These are phyloP conservation scores for Mediolabrus comicus DNA, from an alignment of 108 stramenopile species.

Conservation along the genomic window DNA sequence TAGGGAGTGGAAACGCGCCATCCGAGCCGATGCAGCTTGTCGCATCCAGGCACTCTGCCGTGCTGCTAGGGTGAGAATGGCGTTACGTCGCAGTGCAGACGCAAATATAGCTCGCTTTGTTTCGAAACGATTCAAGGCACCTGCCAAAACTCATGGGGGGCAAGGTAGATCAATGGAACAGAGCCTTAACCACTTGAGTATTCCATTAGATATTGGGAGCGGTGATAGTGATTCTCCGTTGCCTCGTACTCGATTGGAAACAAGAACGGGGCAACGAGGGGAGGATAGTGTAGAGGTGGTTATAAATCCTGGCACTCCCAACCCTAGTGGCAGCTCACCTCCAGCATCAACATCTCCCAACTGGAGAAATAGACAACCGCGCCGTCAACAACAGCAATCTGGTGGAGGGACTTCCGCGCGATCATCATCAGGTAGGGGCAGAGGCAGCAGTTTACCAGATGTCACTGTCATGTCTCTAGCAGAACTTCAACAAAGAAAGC, in stretches of 20 bases:
- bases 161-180: conserved; percentile 7
- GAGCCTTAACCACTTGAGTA: conserved; percentile 58
- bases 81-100: conserved; percentile 51
- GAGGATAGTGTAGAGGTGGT: conserved; percentile 35
- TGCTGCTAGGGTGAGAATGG: conserved; percentile 55
- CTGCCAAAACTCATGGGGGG: not conserved
- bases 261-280: conserved; percentile 23
- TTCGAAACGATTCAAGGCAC: conserved; percentile 41
- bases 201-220: conserved; percentile 73
- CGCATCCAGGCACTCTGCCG: conserved; percentile 82
- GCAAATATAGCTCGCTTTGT: conserved; percentile 55
- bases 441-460: conserved; percentile 26
- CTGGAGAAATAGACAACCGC: conserved; percentile 39
- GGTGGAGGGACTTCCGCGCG: conserved; percentile 9
- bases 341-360: conserved; percentile 19
- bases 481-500: conserved; percentile 74
- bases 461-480: conserved; percentile 57
- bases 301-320: conserved; percentile 26
- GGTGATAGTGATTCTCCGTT: conserved; percentile 23
- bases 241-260: conserved; percentile 33
- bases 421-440: conserved; percentile 14
- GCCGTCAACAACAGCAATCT: conserved; percentile 18
- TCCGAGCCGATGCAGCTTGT: conserved; percentile 85
- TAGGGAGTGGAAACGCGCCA: conserved; percentile 86
- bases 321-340: not conserved